A percentile compares a stretch with the other conserved stretches of the same genome.
Evolutionary conservation across 2,329 filamentous ascomycete genomes (phyloP).

Genomic region (Claviceps digitariae): DNA sequence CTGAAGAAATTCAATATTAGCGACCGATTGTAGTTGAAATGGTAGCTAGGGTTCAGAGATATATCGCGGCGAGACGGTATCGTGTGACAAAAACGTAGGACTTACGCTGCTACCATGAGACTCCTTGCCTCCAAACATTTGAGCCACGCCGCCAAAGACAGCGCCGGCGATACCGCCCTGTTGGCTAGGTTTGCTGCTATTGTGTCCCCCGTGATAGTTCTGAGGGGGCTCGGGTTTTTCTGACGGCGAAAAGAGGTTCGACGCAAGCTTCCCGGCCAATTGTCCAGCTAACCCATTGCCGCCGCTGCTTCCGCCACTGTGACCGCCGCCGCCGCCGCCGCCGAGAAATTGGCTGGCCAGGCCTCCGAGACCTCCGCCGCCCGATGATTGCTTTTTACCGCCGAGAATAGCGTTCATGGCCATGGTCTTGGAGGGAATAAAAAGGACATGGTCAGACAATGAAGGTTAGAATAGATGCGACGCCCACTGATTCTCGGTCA

Average conservation of each 20-base stretch:
- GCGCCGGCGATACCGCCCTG: constrained; percentile 37
- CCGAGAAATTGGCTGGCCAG: constrained; percentile 10
- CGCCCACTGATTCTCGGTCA: neutral
- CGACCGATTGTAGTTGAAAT: constrained; percentile 6
- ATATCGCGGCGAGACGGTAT: neutral
- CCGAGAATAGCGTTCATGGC: constrained; percentile 47
- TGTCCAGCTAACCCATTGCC: constrained; percentile 34
- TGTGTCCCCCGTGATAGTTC: constrained; percentile 36
- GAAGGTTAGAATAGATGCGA: neutral
- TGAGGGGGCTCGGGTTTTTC: constrained; percentile 32
- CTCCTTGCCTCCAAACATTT: constrained; percentile 37
- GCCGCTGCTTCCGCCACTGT: constrained; percentile 20
- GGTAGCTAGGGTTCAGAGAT: neutral
- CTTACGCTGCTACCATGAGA: constrained; percentile 11
- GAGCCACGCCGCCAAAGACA: constrained; percentile 41
- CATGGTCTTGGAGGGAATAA: constrained; percentile 31
- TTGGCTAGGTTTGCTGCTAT: constrained; percentile 21
- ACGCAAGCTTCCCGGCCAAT: constrained; percentile 43
- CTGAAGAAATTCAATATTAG: constrained; percentile 13
- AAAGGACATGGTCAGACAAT: neutral
- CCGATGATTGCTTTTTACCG: constrained; percentile 23
- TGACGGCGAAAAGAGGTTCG: constrained; percentile 36
- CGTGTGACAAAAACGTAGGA: neutral
- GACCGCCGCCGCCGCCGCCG: constrained; percentile 18
- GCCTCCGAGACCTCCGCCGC: constrained; percentile 14